Evolutionary conservation across 345 rosid species (phyloP).

Genomic region (Citrus cavaleriei): DNA sequence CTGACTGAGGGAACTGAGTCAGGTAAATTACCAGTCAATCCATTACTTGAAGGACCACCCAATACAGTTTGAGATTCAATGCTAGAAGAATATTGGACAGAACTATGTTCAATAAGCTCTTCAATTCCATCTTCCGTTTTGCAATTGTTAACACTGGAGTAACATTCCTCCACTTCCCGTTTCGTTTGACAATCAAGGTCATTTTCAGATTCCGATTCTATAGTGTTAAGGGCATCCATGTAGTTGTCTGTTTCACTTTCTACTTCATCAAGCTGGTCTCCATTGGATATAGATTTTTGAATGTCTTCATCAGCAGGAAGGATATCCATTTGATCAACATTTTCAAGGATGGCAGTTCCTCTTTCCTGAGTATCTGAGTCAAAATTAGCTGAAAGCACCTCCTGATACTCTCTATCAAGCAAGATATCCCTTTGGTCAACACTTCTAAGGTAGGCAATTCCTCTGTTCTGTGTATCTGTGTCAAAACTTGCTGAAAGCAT

Average conservation of each 20-base stretch:
- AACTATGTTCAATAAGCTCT: constrained; percentile 8
- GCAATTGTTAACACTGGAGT: constrained; percentile 13
- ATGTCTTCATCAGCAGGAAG: constrained; percentile 24
- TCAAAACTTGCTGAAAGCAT: constrained; percentile 29
- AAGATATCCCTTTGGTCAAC: constrained; percentile 24
- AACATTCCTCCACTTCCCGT: constrained; percentile 36
- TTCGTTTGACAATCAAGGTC: constrained; percentile 49
- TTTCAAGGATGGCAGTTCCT: constrained; percentile 16
- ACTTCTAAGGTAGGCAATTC: constrained; percentile 17
- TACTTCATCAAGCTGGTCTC: constrained; percentile 38
- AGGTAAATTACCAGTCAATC: constrained; percentile 14
- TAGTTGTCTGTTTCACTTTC: constrained; percentile 80
- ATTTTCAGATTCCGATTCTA: constrained; percentile 74
- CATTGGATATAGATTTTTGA: constrained; percentile 25
- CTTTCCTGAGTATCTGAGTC: constrained; percentile 24
- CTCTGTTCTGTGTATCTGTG: constrained; percentile 20
- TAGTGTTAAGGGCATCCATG: constrained; percentile 80
- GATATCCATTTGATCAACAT: constrained; percentile 24
- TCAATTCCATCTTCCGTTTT: constrained; percentile 20
- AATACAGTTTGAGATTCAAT: constrained; percentile 26
- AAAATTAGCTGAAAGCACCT: constrained; percentile 28
- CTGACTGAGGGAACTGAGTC: constrained; percentile 27
- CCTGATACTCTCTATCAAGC: constrained; percentile 30
- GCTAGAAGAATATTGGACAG: constrained; percentile 20
- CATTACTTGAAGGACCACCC: constrained; percentile 21